Evolutionary conservation across 2,329 filamentous ascomycete genomes (phyloP).

Genomic region (Cladobotryum protrusum): DNA sequence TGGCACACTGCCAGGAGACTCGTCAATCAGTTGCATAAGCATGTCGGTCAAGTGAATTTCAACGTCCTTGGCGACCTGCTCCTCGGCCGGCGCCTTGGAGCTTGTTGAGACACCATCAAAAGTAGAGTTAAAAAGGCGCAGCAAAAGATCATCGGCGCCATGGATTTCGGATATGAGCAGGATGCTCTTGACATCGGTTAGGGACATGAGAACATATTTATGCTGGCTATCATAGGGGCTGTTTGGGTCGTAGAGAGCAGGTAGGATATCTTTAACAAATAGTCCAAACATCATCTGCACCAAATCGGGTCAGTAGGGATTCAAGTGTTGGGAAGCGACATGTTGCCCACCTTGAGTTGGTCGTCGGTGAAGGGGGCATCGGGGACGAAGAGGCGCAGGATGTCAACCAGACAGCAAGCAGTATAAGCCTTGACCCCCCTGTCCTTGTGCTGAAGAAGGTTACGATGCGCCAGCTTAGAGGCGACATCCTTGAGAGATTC

Average conservation of each 20-base stretch:
- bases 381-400: slow-evolving; percentile 86
- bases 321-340: neutral
- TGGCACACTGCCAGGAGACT: slow-evolving; percentile 65
- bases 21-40: slow-evolving; percentile 79
- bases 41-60: slow-evolving; percentile 88
- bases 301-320: slow-evolving; percentile 7
- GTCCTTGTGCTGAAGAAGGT: slow-evolving; percentile 86
- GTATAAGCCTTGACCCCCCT: slow-evolving; percentile 86
- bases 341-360: slow-evolving; percentile 70
- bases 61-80: slow-evolving; percentile 85
- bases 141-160: slow-evolving; percentile 69
- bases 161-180: slow-evolving; percentile 85
- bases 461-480: slow-evolving; percentile 74
- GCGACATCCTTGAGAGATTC: slow-evolving; percentile 80
- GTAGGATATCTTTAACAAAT: slow-evolving; percentile 76
- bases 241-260: slow-evolving; percentile 76
- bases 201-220: slow-evolving; percentile 80
- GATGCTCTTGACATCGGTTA: slow-evolving; percentile 91
- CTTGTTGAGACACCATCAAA: slow-evolving; percentile 87
- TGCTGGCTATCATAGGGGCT: slow-evolving; percentile 92
- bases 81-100: slow-evolving; percentile 66
- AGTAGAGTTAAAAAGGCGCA: slow-evolving; percentile 77
- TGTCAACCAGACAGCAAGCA: slow-evolving; percentile 84
- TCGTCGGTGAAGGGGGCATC: slow-evolving; percentile 88
- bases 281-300: slow-evolving; percentile 83